These are phyloP conservation scores for Jamesozyma spencerorum DNA, from an alignment of 805 yeast genomes.

Conservation along the genomic window DNA sequence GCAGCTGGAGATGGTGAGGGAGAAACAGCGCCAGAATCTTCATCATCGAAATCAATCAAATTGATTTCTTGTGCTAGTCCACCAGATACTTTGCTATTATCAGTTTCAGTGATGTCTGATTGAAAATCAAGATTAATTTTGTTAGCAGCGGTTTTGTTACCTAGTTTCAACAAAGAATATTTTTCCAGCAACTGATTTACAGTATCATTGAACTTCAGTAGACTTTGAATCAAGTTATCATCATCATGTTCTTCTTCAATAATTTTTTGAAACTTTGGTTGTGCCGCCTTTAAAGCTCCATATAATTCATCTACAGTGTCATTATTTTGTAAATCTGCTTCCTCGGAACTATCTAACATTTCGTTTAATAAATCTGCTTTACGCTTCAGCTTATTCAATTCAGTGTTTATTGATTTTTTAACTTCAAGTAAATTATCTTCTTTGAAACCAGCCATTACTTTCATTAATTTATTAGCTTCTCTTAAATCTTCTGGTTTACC, in stretches of 20 bases:
- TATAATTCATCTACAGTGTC: slow-evolving; percentile 78
- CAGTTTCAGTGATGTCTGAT: not conserved
- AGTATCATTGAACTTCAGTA: slow-evolving; percentile 64
- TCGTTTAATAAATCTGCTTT: slow-evolving; percentile 83
- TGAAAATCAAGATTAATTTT: slow-evolving; percentile 35
- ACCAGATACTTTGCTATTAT: slow-evolving; percentile 22
- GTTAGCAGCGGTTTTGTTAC: slow-evolving; percentile 49
- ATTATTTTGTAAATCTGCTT: slow-evolving; percentile 27
- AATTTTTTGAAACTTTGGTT: slow-evolving; percentile 78
- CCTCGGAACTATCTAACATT: slow-evolving; percentile 54
- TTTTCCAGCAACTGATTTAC: slow-evolving; percentile 62
- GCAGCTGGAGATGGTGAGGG: slow-evolving; percentile 8
- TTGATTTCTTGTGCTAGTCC: slow-evolving; percentile 38
- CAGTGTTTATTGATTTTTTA: slow-evolving; percentile 71
- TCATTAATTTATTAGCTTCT: slow-evolving; percentile 95
- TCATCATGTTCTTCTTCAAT: slow-evolving; percentile 70
- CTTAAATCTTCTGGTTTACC: slow-evolving; percentile 92
- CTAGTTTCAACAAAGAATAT: slow-evolving; percentile 49
- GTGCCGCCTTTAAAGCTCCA: slow-evolving; percentile 69
- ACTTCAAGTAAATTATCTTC: slow-evolving; percentile 61
- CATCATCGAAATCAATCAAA: slow-evolving; percentile 39
- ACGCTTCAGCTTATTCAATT: slow-evolving; percentile 70
- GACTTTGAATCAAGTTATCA: slow-evolving; percentile 53
- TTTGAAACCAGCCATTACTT: slow-evolving; percentile 95
- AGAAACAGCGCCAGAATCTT: slow-evolving; percentile 26